Evolutionary conservation across 2,329 filamentous ascomycete species (phyloP).

Genomic region (Sporothrix mexicana): DNA sequence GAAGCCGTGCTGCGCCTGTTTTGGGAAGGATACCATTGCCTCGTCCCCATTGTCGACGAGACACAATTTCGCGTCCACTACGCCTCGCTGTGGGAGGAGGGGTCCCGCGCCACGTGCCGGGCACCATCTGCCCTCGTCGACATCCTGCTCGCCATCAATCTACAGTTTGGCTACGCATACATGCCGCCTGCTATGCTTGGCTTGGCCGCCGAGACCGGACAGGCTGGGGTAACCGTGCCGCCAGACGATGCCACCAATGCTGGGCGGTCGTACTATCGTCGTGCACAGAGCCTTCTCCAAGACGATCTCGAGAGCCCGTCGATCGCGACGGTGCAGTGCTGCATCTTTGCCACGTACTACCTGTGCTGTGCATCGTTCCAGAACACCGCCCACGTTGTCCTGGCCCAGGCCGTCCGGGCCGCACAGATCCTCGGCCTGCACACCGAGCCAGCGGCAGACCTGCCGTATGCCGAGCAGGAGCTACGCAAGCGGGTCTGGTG

Average conservation of each 20-base stretch:
- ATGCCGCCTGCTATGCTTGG: constrained; percentile 35
- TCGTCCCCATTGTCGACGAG: constrained; percentile 49
- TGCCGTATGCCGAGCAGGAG: constrained; percentile 48
- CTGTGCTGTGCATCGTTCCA: constrained; percentile 55
- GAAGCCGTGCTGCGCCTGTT: constrained; percentile 50
- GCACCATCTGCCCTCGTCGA: constrained; percentile 57
- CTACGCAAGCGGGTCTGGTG: constrained; percentile 60
- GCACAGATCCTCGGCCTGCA: constrained; percentile 57
- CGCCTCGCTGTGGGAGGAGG: constrained; percentile 50
- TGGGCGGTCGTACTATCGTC: constrained; percentile 54
- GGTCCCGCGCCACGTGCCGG: constrained; percentile 36
- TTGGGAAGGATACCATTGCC: constrained; percentile 50
- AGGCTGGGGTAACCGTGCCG: background rate
- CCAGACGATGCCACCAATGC: constrained; percentile 49
- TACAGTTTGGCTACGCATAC: constrained; percentile 52
- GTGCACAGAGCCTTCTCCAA: constrained; percentile 52
- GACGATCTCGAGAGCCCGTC: constrained; percentile 55
- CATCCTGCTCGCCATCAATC: constrained; percentile 57
- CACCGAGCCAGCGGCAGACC: constrained; percentile 49
- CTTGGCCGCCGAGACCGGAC: background rate
- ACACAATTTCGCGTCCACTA: constrained; percentile 49
- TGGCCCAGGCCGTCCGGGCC: constrained; percentile 51
- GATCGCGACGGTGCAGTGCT: constrained; percentile 55
- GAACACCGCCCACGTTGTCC: constrained; percentile 53
- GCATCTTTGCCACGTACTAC: constrained; percentile 53